A percentile compares a stretch with the other conserved stretches of the same genome.
These are phyloP conservation scores for Sporothrix curviconia DNA, from an alignment of 2,329 filamentous ascomycete genomes.

Conservation along the genomic window DNA sequence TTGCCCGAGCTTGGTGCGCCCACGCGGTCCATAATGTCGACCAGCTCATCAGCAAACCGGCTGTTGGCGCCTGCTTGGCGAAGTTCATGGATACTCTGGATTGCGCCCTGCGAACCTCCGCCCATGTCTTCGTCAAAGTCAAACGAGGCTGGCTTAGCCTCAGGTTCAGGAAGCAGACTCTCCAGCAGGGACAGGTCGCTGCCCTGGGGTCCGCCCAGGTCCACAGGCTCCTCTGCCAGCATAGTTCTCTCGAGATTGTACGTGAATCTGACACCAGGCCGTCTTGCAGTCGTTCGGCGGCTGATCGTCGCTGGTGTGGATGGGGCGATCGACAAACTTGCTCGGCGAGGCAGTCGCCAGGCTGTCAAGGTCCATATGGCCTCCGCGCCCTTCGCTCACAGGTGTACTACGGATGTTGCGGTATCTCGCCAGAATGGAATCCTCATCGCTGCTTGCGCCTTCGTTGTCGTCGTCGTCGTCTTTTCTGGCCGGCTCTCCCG, in stretches of 20 bases:
- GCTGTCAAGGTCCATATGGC: constrained; percentile 17
- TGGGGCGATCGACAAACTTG: constrained; percentile 11
- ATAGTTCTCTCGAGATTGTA: constrained; percentile 35
- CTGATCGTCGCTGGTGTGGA: constrained; percentile 18
- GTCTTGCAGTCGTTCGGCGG: constrained; percentile 20
- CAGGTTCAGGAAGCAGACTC: constrained; percentile 22
- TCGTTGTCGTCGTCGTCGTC: not conserved
- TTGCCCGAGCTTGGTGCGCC: constrained; percentile 40
- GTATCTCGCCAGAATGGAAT: constrained; percentile 9
- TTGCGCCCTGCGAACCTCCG: constrained; percentile 41
- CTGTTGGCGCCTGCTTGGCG: constrained; percentile 61
- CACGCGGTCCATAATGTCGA: constrained; percentile 56
- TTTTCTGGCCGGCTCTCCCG: not conserved
- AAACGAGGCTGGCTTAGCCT: constrained; percentile 22
- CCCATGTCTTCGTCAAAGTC: constrained; percentile 40
- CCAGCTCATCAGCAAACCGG: constrained; percentile 58
- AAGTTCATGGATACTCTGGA: constrained; percentile 59
- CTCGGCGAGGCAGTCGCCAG: constrained; percentile 16
- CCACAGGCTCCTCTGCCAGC: constrained; percentile 27
- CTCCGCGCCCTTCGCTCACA: constrained; percentile 9
- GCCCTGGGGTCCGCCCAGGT: constrained; percentile 15
- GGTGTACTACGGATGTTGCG: constrained; percentile 13
- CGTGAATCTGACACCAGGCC: constrained; percentile 32
- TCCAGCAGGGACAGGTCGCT: constrained; percentile 23
- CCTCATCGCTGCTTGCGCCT: constrained; percentile 13